phyloP scores from a whole-genome alignment of 2,329 filamentous ascomycete genomes.

The Elsinoe fawcettii region DNA sequence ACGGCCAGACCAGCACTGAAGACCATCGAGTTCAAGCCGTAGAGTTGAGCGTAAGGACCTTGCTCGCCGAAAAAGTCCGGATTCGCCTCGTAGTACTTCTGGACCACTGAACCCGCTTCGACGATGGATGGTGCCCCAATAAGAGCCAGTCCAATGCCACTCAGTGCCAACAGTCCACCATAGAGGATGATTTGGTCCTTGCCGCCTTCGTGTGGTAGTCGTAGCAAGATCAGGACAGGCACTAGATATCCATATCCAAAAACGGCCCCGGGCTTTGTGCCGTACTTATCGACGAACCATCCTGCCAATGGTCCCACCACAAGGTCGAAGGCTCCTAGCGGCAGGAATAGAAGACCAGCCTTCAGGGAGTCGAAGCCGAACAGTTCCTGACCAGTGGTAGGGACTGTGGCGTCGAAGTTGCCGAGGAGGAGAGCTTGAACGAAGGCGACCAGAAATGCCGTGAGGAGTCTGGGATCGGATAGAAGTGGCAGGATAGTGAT shows the following conservation, averaged over 20 bases:
- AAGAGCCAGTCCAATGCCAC: slow-evolving; percentile 46
- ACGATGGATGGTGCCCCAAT: slow-evolving; percentile 50
- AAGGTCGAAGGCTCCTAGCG: slow-evolving; percentile 38
- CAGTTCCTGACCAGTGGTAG: slow-evolving; percentile 36
- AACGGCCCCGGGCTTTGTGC: slow-evolving; percentile 37
- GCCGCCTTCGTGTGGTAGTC: slow-evolving; percentile 36
- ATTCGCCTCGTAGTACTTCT: slow-evolving; percentile 50
- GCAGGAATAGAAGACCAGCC: slow-evolving; percentile 40
- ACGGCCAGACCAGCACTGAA: slow-evolving; percentile 53
- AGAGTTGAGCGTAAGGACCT: slow-evolving; percentile 58
- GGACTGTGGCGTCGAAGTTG: slow-evolving; percentile 43
- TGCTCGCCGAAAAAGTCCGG: slow-evolving; percentile 47
- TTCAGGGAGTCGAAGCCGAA: slow-evolving; percentile 40
- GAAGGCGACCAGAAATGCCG: slow-evolving; percentile 35
- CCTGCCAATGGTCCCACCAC: slow-evolving; percentile 41
- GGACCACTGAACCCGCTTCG: slow-evolving; percentile 49
- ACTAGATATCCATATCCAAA: slow-evolving; percentile 37
- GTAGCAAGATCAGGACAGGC: slow-evolving; percentile 37
- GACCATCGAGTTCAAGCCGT: slow-evolving; percentile 56
- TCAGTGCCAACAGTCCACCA: slow-evolving; percentile 38
- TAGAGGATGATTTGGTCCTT: slow-evolving; percentile 39
- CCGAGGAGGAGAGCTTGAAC: slow-evolving; percentile 38
- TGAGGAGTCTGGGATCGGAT: slow-evolving; percentile 34
- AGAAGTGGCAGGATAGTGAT: slow-evolving; percentile 44
- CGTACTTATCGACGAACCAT: slow-evolving; percentile 41